Conservation (phyloP, 2,329 filamentous ascomycete genomes). For the Albifimbria verrucaria region DNA sequence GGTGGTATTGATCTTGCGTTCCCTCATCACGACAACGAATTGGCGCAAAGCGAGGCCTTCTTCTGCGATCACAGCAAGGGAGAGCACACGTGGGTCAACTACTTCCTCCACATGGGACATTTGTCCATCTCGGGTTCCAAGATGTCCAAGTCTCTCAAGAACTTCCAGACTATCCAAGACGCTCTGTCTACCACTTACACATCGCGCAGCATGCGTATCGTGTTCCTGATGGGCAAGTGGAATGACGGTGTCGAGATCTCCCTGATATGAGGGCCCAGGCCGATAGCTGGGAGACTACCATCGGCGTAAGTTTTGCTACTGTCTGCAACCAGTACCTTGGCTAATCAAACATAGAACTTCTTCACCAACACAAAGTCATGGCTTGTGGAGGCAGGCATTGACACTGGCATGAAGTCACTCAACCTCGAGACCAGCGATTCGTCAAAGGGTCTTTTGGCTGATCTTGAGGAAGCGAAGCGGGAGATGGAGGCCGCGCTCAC, state of each 20-base stretch:
- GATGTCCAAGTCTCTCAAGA: slow-evolving; percentile 95
- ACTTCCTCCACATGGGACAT: slow-evolving; percentile 95
- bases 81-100: slow-evolving; percentile 82
- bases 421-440: slow-evolving; percentile 31
- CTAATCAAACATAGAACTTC: slow-evolving; percentile 45
- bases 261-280: slow-evolving; percentile 74
- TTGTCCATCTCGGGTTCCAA: slow-evolving; percentile 81
- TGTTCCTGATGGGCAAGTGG: slow-evolving; percentile 87
- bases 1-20: slow-evolving; percentile 90
- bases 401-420: slow-evolving; percentile 32
- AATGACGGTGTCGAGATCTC: slow-evolving; percentile 90
- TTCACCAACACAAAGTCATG: slow-evolving; percentile 56
- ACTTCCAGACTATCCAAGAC: slow-evolving; percentile 90
- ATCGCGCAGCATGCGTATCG: slow-evolving; percentile 73
- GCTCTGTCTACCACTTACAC: slow-evolving; percentile 71
- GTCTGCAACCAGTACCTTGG: not conserved
- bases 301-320: slow-evolving; percentile 50
- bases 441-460: slow-evolving; percentile 31
- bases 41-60: slow-evolving; percentile 88
- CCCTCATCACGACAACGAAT: slow-evolving; percentile 89
- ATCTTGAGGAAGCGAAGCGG: slow-evolving; percentile 51
- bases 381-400: slow-evolving; percentile 40
- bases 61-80: slow-evolving; percentile 53
- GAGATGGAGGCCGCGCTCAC: slow-evolving; percentile 59
- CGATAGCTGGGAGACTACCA: slow-evolving; percentile 73